These are phyloP conservation scores for Lichenothelia convexa DNA, from an alignment of 495 filamentous ascomycete species.

Conservation along the genomic window DNA sequence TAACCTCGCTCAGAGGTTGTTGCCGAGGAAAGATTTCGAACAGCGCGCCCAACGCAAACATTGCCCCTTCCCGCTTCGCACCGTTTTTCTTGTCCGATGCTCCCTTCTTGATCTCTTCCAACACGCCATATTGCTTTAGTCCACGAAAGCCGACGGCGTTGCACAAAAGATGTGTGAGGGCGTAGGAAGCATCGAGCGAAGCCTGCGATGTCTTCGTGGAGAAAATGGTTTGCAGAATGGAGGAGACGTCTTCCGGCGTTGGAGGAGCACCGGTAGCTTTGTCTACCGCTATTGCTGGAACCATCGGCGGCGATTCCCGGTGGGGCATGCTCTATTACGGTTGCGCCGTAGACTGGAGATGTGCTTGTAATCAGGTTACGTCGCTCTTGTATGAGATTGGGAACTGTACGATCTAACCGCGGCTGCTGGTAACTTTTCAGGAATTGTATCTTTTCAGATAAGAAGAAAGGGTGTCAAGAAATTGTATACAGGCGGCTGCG, in stretches of 20 bases:
- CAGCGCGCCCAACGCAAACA: constrained; percentile 84
- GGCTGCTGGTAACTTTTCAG: too few relatives aligned
- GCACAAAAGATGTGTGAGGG: constrained; percentile 58
- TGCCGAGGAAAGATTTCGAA: constrained; percentile 73
- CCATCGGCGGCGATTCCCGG: constrained; percentile 37
- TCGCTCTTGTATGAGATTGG: too few relatives aligned
- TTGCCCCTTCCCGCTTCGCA: constrained; percentile 68
- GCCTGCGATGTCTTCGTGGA: constrained; percentile 62
- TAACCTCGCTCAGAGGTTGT: constrained; percentile 60
- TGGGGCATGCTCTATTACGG: constrained; percentile 57
- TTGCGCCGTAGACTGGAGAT: too few relatives aligned
- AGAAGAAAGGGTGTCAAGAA: too few relatives aligned
- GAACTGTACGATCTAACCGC: too few relatives aligned
- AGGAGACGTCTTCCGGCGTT: constrained; percentile 50
- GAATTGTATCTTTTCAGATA: too few relatives aligned
- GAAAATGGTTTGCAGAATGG: constrained; percentile 59
- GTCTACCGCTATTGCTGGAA: constrained; percentile 37
- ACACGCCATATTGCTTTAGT: constrained; percentile 52
- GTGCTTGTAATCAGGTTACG: too few relatives aligned
- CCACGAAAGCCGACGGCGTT: constrained; percentile 63
- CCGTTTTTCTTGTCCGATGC: constrained; percentile 90
- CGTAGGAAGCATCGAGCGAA: constrained; percentile 75
- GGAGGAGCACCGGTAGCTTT: constrained; percentile 46
- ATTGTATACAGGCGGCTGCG: too few relatives aligned
- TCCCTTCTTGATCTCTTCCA: constrained; percentile 60